Conservation (phyloP, 257 asterid species). For the Penstemon barbatus region DNA sequence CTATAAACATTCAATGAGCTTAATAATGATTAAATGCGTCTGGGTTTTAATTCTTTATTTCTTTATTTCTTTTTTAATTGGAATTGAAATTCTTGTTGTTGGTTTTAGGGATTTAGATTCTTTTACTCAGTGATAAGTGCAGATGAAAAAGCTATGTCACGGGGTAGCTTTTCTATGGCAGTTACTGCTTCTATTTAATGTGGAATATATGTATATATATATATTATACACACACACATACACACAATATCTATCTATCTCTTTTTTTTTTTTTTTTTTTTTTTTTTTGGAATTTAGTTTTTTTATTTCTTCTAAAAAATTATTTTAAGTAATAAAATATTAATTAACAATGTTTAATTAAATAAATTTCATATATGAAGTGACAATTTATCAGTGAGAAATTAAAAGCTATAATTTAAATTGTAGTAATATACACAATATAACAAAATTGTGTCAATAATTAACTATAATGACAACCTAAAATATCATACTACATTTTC, state of each 20-base stretch:
- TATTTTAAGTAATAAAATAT: no score
- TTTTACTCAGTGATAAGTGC: slow-evolving; percentile 7
- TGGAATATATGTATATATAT: neutral
- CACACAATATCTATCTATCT: neutral
- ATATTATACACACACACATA: neutral
- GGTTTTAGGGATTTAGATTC: slow-evolving; percentile 28
- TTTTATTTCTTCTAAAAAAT: neutral
- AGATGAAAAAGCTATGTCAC: slow-evolving; percentile 11
- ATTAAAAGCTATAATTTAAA: no score
- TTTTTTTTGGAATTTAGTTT: slow-evolving; percentile 29
- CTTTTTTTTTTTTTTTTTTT: slow-evolving; percentile 11
- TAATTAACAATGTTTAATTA: no score
- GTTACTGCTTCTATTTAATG: neutral
- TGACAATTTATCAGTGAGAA: no score
- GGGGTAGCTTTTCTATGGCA: slow-evolving; percentile 16
- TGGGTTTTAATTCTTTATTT: no score
- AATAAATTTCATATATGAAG: no score
- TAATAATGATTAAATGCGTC: no score
- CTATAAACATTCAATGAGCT: no score
- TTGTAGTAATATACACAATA: no score
- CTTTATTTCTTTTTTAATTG: neutral
- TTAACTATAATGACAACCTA: no score
- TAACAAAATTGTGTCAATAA: no score
- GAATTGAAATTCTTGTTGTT: neutral
- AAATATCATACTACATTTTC: no score